Evolutionary conservation across 1,284 basidiomycete species (phyloP), one percentile per base, ranked within the genome.

Genomic region (Ganoderma multipileum): DNA sequence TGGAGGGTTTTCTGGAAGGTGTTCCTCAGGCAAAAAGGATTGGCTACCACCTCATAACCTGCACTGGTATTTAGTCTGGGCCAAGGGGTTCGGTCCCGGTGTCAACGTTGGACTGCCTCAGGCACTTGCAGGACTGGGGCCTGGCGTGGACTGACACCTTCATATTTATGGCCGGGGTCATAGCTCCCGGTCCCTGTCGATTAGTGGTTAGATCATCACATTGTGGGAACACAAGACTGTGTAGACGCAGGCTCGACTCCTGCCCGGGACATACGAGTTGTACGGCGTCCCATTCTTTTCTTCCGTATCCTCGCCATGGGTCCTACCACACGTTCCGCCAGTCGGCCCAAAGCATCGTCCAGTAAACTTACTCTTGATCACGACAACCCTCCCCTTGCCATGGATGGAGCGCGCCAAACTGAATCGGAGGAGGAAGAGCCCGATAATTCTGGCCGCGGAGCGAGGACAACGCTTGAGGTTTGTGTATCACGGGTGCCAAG

Each of bases 131-230:
- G 2, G 41, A 18, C 11, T 7, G 18, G 16, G 42, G 20, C 14
- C 42, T 44, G 18, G 3, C 16, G 42, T 18, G 2, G 14, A 44
- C 16, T 20, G 2, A 20, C 42, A 5, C 20, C 16, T 20, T 2
- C 20, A 47, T 47, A 47, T 47, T n/a, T 47, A n/a, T 8, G 0
- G 3, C 1, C 18, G 44, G 6, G 11, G 41, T 3, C 9, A 1
- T 2, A 3, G 4, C 61, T 41, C 64, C 33, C 30, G 62, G 76
- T 76, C 76, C 74, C 68, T 74, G 72, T 76, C 75, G 76, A 77
- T 76, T 77, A 76, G 76, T 77, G 76, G 76, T 77, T 68, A 77
- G 75, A 74, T 77, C 73, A 74, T 74, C 64, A 71, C 67, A 73
- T 73, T 70, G 67, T 75, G 85, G 81, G n/a, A 42, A 39, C 66